Evolutionary conservation across 2,329 filamentous ascomycete genomes (phyloP).

Genomic region (Aspergillus clavatus): DNA sequence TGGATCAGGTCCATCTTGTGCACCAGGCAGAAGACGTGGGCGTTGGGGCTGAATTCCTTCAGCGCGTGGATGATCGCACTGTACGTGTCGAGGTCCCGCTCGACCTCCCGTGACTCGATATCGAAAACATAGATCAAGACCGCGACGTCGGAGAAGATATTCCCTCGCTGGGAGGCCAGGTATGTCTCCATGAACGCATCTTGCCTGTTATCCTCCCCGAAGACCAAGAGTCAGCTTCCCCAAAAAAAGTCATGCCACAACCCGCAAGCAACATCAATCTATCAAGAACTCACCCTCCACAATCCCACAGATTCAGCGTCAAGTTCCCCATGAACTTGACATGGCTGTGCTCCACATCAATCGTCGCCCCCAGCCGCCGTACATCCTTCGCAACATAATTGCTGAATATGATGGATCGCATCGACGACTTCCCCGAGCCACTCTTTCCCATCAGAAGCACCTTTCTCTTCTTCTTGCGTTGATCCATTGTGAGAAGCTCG

Average conservation of each 20-base stretch:
- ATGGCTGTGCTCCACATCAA: conserved; percentile 96
- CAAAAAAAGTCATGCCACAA: too few species aligned
- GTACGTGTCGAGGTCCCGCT: conserved; percentile 89
- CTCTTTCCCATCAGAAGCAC: conserved; percentile 91
- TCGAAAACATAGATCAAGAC: conserved; percentile 99
- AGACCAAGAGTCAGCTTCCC: neutral
- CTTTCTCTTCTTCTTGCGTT: conserved; percentile 71
- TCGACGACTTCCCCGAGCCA: conserved; percentile 94
- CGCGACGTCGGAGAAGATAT: conserved; percentile 94
- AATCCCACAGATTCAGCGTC: conserved; percentile 97
- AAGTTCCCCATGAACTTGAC: conserved; percentile 98
- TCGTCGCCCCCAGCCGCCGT: conserved; percentile 84
- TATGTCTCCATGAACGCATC: conserved; percentile 99
- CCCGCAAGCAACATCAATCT: too few species aligned
- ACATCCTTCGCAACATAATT: conserved; percentile 98
- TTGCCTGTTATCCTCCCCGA: conserved; percentile 59
- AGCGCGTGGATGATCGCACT: conserved; percentile 83
- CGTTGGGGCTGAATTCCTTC: conserved; percentile 72
- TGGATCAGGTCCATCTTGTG: conserved; percentile 99
- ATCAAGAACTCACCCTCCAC: conserved; percentile 74
- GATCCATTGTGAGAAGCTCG: conserved; percentile 36
- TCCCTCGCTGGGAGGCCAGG: conserved; percentile 86
- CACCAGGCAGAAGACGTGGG: conserved; percentile 88
- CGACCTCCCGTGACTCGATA: conserved; percentile 91
- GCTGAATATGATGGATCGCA: conserved; percentile 98